These are phyloP conservation scores for Fragaria iinumae DNA, from an alignment of 306 rosid genomes.

Conservation along the genomic window DNA sequence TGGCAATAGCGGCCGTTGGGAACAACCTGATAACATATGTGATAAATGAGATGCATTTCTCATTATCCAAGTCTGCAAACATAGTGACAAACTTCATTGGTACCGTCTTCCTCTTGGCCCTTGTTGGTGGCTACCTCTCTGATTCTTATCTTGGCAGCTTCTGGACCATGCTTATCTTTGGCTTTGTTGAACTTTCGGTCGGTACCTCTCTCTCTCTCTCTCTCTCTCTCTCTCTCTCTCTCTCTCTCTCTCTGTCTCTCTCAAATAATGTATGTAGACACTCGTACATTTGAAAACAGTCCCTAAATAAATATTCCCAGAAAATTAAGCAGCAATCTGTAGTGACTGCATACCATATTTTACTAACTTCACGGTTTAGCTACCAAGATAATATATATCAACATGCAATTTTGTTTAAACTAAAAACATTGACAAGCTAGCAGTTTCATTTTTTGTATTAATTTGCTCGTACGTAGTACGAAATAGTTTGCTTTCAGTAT, in stretches of 20 bases:
- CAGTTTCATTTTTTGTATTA: neutral
- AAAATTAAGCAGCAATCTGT: neutral
- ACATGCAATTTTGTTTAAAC: neutral
- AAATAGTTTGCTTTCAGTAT: neutral
- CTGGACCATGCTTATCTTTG: conserved; percentile 96
- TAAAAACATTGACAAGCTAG: neutral
- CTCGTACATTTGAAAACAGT: neutral
- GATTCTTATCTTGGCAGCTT: conserved; percentile 94
- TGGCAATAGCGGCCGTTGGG: conserved; percentile 98
- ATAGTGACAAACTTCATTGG: conserved; percentile 95
- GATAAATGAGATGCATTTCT: conserved; percentile 88
- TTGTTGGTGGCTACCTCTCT: conserved; percentile 84
- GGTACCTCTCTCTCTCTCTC: conserved; percentile 30
- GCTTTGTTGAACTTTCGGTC: conserved; percentile 91
- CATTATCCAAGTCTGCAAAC: conserved; percentile 80
- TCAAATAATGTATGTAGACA: neutral
- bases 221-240: neutral
- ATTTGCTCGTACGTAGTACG: neutral
- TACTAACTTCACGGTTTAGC: neutral
- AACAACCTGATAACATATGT: conserved; percentile 96
- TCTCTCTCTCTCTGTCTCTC: conserved; percentile 11
- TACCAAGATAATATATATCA: neutral
- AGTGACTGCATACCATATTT: neutral
- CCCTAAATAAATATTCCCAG: neutral
- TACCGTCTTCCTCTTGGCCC: conserved; percentile 85